Evolutionary conservation across 202 grass and related monocot species (phyloP), one percentile per base, ranked within the genome.

Genomic region (Elaeis oleifera): DNA sequence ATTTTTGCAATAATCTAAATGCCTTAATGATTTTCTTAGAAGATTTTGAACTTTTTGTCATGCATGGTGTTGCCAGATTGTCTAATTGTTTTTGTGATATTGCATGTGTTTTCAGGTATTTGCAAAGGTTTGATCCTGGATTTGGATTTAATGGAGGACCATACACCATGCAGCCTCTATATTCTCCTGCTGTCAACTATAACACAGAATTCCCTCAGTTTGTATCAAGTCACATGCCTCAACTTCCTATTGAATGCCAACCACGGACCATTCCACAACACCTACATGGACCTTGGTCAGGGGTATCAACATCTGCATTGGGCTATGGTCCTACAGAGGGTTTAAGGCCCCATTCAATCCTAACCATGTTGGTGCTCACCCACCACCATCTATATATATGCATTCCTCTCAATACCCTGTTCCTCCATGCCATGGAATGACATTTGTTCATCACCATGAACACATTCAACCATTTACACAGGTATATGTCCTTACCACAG

Each of bases 181-280:
- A 88, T 83, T 83, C 79, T 18, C 84, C 91, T 71, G 79, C 91
- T 81, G 81, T 96, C 54, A 96, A 78, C 62, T 91, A 91, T 74
- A 88, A 89, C 65, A 89, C 91, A n/a, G 91, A 96, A 58, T 96
- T 96, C 50, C 87, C 91, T 27, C 91, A 90, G 60, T 87, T 96
- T 71, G 87, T 81, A 21, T 73, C 87, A 32, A 74, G 67, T 24
- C 81, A 79, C 25, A 58, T 49, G 39, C 69, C 82, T 74, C 86
- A 79, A 29, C 62, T 90, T 51, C 18, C 83, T 78, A 71, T 75
- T 32, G 83, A 83, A 63, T 76, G 81, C 24, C 84, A 85, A 63
- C 74, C 76, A 64, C 80, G 6, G 1, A 29, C 75, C 51, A 72
- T 85, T 29, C 69, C 73, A 56, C 86, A 81, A 52, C 90, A 88